A percentile compares a stretch with the other conserved stretches of the same genome.
Evolutionary conservation across 2,329 filamentous ascomycete genomes (phyloP).

Genomic region (Didymella pinodella): DNA sequence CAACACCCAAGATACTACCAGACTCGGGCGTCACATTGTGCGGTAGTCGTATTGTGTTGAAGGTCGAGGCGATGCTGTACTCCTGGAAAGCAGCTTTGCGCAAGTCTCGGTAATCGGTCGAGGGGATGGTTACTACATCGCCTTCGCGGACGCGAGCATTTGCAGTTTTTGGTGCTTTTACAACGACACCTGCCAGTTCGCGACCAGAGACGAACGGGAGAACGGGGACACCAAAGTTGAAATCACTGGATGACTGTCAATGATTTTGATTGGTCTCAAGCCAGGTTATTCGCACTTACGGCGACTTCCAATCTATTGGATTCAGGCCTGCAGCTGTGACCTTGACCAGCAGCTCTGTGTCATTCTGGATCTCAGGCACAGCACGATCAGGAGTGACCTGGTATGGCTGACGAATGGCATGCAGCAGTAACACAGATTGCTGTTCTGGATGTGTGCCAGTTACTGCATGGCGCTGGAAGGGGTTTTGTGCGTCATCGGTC

Average conservation of each 20-base stretch:
- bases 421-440: conserved; percentile 61
- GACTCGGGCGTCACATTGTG: conserved; percentile 60
- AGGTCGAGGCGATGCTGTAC: conserved; percentile 70
- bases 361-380: conserved; percentile 56
- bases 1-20: conserved; percentile 72
- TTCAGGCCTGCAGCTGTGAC: conserved; percentile 73
- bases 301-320: conserved; percentile 78
- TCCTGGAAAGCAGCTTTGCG: conserved; percentile 77
- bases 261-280: neutral
- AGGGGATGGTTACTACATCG: conserved; percentile 65
- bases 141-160: conserved; percentile 59
- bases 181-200: conserved; percentile 72
- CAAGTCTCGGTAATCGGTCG: conserved; percentile 76
- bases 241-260: conserved; percentile 61
- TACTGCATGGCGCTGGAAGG: conserved; percentile 22
- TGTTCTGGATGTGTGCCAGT: conserved; percentile 21
- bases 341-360: conserved; percentile 68
- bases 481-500: conserved; percentile 5
- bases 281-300: conserved; percentile 58
- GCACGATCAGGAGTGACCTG: conserved; percentile 55
- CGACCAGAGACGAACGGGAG: conserved; percentile 74
- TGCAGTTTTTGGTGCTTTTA: conserved; percentile 53
- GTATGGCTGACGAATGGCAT: conserved; percentile 61
- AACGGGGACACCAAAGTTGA: conserved; percentile 72
- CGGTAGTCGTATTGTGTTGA: conserved; percentile 71